Percentiles rank a stretch among this genome's conserved stretches.
These are phyloP conservation scores for Komagataella pseudopastoris DNA, from an alignment of 805 yeast genomes.

Conservation along the genomic window DNA sequence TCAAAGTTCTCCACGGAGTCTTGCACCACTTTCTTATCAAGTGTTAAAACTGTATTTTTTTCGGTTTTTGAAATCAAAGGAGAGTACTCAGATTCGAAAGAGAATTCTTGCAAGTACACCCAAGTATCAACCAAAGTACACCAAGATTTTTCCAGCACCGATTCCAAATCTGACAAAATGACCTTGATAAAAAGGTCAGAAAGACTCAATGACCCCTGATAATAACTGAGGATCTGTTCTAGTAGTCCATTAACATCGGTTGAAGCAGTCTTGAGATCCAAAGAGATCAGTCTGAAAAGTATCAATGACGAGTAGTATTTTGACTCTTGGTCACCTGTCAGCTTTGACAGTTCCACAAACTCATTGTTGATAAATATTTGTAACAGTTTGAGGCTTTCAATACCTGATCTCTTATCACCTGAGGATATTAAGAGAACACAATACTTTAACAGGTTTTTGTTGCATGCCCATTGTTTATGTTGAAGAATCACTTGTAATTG, in stretches of 20 bases:
- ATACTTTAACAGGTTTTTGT: constrained; percentile 30
- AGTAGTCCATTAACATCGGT: constrained; percentile 35
- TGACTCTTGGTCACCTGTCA: constrained; percentile 11
- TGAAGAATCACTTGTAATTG: constrained; percentile 51
- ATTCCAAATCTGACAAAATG: constrained; percentile 46
- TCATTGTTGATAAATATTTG: constrained; percentile 53
- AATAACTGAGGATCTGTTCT: constrained; percentile 34
- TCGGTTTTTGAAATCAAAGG: background rate
- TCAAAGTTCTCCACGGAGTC: background rate
- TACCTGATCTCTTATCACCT: constrained; percentile 10
- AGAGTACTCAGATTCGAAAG: background rate
- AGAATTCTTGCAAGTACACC: background rate
- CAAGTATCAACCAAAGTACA: background rate
- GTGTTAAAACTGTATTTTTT: background rate
- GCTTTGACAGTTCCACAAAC: constrained; percentile 18
- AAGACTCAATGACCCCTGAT: constrained; percentile 47
- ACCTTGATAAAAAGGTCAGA: constrained; percentile 51
- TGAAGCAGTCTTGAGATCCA: constrained; percentile 26
- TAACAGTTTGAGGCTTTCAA: constrained; percentile 36
- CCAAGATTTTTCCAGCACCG: constrained; percentile 5
- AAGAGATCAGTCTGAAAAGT: constrained; percentile 34
- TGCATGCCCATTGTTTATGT: constrained; percentile 27
- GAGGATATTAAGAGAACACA: constrained; percentile 23
- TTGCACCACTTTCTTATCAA: background rate
- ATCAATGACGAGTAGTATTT: constrained; percentile 27